phyloP scores from a whole-genome alignment of 805 yeast species.

The Candida nanaspora region DNA sequence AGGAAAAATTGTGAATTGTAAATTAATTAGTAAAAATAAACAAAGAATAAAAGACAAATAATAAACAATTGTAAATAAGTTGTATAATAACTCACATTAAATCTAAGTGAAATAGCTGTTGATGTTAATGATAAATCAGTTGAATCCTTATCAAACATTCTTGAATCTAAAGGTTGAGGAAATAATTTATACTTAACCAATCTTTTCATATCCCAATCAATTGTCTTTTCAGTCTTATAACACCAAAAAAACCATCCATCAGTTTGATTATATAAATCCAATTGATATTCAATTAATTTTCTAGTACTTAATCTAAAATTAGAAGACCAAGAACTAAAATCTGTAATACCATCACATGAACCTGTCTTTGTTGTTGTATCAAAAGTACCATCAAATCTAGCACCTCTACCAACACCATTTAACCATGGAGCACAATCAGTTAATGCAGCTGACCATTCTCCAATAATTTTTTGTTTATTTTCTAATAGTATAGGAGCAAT shows the following conservation, averaged over 20 bases:
- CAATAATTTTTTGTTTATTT: slow-evolving; percentile 49
- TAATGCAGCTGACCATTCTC: slow-evolving; percentile 89
- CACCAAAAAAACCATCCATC: slow-evolving; percentile 71
- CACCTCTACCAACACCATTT: slow-evolving; percentile 79
- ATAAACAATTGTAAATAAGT: background rate
- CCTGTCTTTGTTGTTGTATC: slow-evolving; percentile 38
- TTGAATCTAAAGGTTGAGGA: slow-evolving; percentile 57
- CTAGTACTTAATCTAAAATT: slow-evolving; percentile 38
- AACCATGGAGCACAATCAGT: slow-evolving; percentile 89
- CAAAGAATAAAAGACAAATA: background rate
- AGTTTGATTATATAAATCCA: slow-evolving; percentile 39
- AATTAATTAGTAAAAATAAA: background rate
- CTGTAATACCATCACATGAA: slow-evolving; percentile 46
- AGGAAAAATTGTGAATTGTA: too few relatives aligned
- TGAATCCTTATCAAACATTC: slow-evolving; percentile 45
- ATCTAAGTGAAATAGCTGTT: slow-evolving; percentile 7
- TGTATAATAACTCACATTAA: slow-evolving; percentile 1
- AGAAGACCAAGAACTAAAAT: slow-evolving; percentile 34
- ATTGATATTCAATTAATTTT: slow-evolving; percentile 52
- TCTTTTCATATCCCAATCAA: slow-evolving; percentile 59
- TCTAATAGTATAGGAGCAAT: slow-evolving; percentile 35
- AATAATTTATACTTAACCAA: slow-evolving; percentile 44
- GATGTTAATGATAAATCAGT: slow-evolving; percentile 42
- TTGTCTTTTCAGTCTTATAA: slow-evolving; percentile 56
- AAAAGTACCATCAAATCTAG: slow-evolving; percentile 68